Base-by-base conservation (phyloP, 2,329 filamentous ascomycete genomes). In the Fusarium sp. region DNA sequence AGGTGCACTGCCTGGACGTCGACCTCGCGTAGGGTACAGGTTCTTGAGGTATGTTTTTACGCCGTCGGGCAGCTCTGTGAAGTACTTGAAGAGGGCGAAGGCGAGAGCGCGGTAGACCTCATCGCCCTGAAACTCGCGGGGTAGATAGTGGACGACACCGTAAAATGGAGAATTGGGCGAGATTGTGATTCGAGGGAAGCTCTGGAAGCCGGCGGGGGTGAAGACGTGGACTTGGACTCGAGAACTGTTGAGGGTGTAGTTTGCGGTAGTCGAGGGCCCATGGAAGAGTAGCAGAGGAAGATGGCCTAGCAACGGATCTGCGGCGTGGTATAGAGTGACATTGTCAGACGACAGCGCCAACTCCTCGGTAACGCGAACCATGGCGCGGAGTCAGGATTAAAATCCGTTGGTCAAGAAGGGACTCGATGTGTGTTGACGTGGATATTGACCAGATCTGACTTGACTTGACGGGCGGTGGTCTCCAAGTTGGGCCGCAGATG, bases 141-240 rank as follows among this genome's bases (percentile, higher is more conserved):
- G 94, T 46, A 99, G 88, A 80, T 95, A 91, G 80, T 93, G 91
- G 81, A 99, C 96, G 60, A 95, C 95, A 74, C 91, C 89, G 82
- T 98, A 98, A 78, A 97, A 92, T 57, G 94, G 91, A 51, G 95
- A 97, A 78, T 93, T 97, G 48, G 96, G 96, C 29, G 95, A 97
- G 73, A 98, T 92, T 68, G 95, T 97, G 75, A 99, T 90, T 77
- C 95, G 94, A 67, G 93, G 91, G 80, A 95, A 99, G 76, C 93
- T 95, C 79, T 94, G 92, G 76, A 97, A 92, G 74, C 96, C 96
- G 73, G 94, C 95, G 5, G 94, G 91, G 69, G 93, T 93, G 84
- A 97, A 94, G 82, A 99, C 89, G 82, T 98, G 96, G 73, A 96
- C 89, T 84, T 98, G 95, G 75, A 98, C 95, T 82, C 96, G 93